Percentiles rank a stretch among this genome's conserved stretches.
Conservation (phyloP, 2,329 filamentous ascomycete species). For the Botrytis fabae region DNA sequence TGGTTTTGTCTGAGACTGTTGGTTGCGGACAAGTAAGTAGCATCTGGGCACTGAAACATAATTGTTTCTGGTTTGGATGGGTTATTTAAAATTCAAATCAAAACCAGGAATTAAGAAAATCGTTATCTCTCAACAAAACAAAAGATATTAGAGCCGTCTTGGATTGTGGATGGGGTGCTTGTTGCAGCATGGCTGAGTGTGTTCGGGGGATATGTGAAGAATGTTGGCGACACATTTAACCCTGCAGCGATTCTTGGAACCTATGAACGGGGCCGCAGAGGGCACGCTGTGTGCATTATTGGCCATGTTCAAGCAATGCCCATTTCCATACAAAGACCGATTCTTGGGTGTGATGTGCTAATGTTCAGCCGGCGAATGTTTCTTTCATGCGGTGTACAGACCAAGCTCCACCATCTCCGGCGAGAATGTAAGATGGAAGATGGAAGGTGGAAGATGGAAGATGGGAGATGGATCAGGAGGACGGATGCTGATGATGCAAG, state of each 20-base stretch:
- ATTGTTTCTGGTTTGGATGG: neutral
- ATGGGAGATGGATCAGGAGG: slow-evolving; percentile 1
- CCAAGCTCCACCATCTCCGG: neutral
- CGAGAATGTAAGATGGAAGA: neutral
- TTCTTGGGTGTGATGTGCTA: neutral
- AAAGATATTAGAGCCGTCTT: neutral
- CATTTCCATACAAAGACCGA: neutral
- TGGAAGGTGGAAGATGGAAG: too few species aligned
- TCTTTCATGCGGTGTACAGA: neutral
- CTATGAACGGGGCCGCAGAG: neutral
- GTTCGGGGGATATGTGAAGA: neutral
- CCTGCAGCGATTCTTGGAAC: neutral
- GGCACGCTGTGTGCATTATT: slow-evolving; percentile 9
- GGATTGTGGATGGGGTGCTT: slow-evolving; percentile 12
- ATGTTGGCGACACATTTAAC: neutral
- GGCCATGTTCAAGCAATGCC: neutral
- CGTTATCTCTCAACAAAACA: neutral
- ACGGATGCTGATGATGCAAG: neutral
- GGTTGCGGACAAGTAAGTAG: neutral
- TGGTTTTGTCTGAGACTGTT: slow-evolving; percentile 8
- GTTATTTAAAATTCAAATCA: neutral
- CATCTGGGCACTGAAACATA: neutral
- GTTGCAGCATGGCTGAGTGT: neutral
- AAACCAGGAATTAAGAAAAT: neutral
- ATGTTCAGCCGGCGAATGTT: neutral